Base-by-base conservation (phyloP, 345 rosid genomes). In the Gossypium stocksii region DNA sequence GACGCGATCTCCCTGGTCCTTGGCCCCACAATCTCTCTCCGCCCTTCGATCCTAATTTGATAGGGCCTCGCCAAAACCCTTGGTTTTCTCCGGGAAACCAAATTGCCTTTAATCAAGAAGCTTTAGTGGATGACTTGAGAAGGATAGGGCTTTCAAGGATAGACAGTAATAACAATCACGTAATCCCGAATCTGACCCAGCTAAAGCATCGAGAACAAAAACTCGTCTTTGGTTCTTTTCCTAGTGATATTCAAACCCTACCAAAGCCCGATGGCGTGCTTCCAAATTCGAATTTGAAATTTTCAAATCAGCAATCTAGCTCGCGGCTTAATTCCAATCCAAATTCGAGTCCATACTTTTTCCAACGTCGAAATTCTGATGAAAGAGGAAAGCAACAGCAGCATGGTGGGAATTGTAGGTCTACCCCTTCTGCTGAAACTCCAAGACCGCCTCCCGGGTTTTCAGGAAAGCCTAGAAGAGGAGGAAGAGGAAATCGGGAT, bases 201-300 rank as follows among this genome's bases (percentile, higher is more conserved):
- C 88, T 67, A 2, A 81, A 82, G 62, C 87, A 74, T 76, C 83
- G 77, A 11, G 79, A 70, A 20, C 91, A 77, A 13, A 83, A 83
- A 74, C 78, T 91, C 57, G 75, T 77, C 23, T 91, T 91, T 71
- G 96, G 98, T 38, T 86, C 94, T 51, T 82, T 87, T 66, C 85
- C 84, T 0, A 84, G 81, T 58, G 85, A 87, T 67, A 52, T 80
- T 48, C 88, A 77, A 25, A 80, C 71, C 29, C 72, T 78, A 56
- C 86, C 74, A 22, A 80, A 70, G n/a, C 67, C 82, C 15, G 83
- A 82, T 19, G 77, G 85, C 25, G 62, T 82, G 17, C 61, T 44
- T 43, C 80, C 59, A 29, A 86, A 79, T 79, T 82, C 80, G 45
- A 75, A 78, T 56, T 69, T 76, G 41, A 63, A 76, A 23, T 43